Base-by-base conservation (phyloP, 2,329 filamentous ascomycete genomes). In the Alternaria sp. region DNA sequence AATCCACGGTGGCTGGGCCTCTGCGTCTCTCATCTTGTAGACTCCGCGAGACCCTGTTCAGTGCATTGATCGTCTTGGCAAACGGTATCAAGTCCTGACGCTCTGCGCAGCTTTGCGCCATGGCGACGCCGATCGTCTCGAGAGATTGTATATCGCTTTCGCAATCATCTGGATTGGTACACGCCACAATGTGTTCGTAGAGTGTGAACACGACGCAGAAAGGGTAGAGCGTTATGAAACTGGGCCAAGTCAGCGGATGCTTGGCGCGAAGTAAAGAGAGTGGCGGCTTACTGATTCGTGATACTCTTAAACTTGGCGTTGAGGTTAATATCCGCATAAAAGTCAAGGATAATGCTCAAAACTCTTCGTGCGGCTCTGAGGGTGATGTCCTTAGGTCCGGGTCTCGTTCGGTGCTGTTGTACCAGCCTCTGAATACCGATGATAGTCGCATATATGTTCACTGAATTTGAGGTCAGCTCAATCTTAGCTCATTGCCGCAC, bases 191-290 rank as follows among this genome's bases (percentile, higher is more conserved):
- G 49, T 76, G 53, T 45, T 74, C 73, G 61, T 77, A 77, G 3
- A 77, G 69, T 1, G 72, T 66, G 61, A 77, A 76, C 9, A 75
- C 65, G 5, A 73, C 73, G 28, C 71, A 74, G 57, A 77, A 77
- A 1, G 73, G 73, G 32, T 74, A 77, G 44, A 77, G 71, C 40
- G 60, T 70, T 44, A 76, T 69, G 59, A 76, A 76, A 40, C 73
- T 74, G 43, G 6, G 6, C 3, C 32, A 40, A n/a, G 32, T 62
- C 9, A 61, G 32, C 36, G 15, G 10, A 21, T 26, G 36, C 13
- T 36, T 40, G 4, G 19, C 32, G 15, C 11, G 15, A n/a, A 28
- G 6, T 28, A 25, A 15, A 17, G n/a, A 21, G 11, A 15, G 8
- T 12, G 12, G 12, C 15, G 9, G 57, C 72, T 59, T 67, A 74